Evolutionary conservation across 1,284 basidiomycete genomes (phyloP).

Genomic region (Austroboletus niveus): DNA sequence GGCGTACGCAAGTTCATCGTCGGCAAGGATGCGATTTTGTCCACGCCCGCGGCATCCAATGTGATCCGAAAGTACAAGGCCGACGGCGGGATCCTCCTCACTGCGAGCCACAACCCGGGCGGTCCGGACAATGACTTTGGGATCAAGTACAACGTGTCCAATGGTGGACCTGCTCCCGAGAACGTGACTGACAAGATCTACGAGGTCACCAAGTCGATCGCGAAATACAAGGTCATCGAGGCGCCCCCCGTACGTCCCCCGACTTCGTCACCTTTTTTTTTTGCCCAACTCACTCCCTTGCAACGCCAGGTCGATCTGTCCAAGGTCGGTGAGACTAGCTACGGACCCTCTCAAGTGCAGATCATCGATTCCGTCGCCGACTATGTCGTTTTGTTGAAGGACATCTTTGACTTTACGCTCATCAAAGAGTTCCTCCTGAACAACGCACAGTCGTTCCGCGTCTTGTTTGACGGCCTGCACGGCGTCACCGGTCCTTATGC

Average conservation of each 20-base stretch:
- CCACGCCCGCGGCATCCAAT: slow-evolving; percentile 96
- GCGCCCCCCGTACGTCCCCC: slow-evolving; percentile 61
- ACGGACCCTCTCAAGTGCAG: slow-evolving; percentile 82
- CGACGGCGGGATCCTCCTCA: slow-evolving; percentile 94
- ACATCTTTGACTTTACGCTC: slow-evolving; percentile 92
- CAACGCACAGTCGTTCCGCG: slow-evolving; percentile 69
- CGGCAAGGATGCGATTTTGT: slow-evolving; percentile 88
- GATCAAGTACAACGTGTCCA: slow-evolving; percentile 98
- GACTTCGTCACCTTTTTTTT: neutral
- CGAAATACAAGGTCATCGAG: slow-evolving; percentile 84
- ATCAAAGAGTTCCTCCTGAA: slow-evolving; percentile 89
- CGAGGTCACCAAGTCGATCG: slow-evolving; percentile 86
- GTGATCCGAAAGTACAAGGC: slow-evolving; percentile 96
- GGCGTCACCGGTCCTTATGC: slow-evolving; percentile 99
- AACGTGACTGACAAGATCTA: slow-evolving; percentile 92
- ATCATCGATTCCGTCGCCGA: slow-evolving; percentile 95
- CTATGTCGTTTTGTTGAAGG: slow-evolving; percentile 82
- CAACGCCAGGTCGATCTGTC: slow-evolving; percentile 75
- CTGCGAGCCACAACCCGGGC: slow-evolving; percentile 98
- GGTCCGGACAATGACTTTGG: slow-evolving; percentile 98
- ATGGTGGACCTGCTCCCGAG: slow-evolving; percentile 97
- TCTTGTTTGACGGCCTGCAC: slow-evolving; percentile 95
- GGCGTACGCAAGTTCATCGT: slow-evolving; percentile 87
- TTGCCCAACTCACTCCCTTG: slow-evolving; percentile 2
- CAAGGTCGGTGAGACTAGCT: slow-evolving; percentile 77